phyloP scores from a whole-genome alignment of 169 alveolate genomes.

The Plasmodium gonderi region DNA sequence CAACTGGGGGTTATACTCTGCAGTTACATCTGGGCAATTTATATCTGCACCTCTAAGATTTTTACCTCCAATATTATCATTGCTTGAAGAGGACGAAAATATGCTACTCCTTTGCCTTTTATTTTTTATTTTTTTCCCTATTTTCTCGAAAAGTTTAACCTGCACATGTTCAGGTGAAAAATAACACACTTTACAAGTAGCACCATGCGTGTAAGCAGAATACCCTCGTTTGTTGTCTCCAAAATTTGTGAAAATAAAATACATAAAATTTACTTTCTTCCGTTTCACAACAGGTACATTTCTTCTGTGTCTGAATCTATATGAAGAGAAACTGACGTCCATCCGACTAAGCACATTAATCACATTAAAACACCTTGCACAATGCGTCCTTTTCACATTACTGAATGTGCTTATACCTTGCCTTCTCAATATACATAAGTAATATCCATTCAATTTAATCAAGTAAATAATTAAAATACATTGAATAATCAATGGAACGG shows the following conservation, averaged over 20 bases:
- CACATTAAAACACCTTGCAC: not conserved
- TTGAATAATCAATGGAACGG: not conserved
- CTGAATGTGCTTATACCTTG: not conserved
- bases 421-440: not conserved
- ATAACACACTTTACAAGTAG: not conserved
- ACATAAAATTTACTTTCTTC: not conserved
- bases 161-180: not conserved
- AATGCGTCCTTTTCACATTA: not conserved
- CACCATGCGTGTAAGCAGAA: no score
- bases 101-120: not conserved
- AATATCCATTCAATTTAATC: not conserved
- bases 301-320: not conserved
- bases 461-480: not conserved
- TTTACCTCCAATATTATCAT: not conserved
- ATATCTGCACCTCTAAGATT: not conserved
- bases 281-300: not conserved
- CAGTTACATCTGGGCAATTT: not conserved
- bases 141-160: not conserved
- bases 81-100: no score
- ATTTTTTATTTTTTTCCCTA: not conserved
- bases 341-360: not conserved
- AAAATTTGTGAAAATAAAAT: not conserved
- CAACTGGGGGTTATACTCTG: not conserved
- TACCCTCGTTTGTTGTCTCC: not conserved
- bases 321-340: not conserved